Evolutionary conservation across 225 moss, liverwort and hornwort species (phyloP).

Genomic region (Physcomitrellopsis africana): DNA sequence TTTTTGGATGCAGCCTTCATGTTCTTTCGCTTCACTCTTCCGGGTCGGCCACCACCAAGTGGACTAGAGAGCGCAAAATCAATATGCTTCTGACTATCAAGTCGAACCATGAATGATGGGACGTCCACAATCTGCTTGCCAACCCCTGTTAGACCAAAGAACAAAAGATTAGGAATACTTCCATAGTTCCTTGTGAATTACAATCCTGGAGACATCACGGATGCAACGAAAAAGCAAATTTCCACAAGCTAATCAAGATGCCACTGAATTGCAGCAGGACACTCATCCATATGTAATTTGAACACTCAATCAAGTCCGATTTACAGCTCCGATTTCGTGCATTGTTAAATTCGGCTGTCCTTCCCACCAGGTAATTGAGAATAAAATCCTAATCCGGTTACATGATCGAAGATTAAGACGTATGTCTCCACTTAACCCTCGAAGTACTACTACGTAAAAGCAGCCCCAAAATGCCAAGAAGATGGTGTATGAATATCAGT

Average conservation of each 20-base stretch:
- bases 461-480: no score
- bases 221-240: no score
- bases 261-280: no score
- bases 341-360: no score
- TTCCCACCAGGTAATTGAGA: no score
- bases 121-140: slow-evolving; percentile 67
- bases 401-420: background rate
- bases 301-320: background rate
- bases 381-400: background rate
- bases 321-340: background rate
- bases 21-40: slow-evolving; percentile 63
- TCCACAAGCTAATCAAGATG: no score
- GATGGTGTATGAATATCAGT: background rate
- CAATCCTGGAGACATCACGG: no score
- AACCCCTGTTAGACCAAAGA: slow-evolving; percentile 38
- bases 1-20: slow-evolving; percentile 69
- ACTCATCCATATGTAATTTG: no score
- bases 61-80: slow-evolving; percentile 65
- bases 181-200: no score
- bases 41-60: slow-evolving; percentile 64
- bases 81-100: slow-evolving; percentile 63
- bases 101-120: slow-evolving; percentile 54
- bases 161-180: background rate
- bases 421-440: background rate
- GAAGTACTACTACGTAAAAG: background rate